These are phyloP conservation scores for Phellopilus nigrolimitatus DNA, from an alignment of 1,284 basidiomycete genomes.

Conservation along the genomic window DNA sequence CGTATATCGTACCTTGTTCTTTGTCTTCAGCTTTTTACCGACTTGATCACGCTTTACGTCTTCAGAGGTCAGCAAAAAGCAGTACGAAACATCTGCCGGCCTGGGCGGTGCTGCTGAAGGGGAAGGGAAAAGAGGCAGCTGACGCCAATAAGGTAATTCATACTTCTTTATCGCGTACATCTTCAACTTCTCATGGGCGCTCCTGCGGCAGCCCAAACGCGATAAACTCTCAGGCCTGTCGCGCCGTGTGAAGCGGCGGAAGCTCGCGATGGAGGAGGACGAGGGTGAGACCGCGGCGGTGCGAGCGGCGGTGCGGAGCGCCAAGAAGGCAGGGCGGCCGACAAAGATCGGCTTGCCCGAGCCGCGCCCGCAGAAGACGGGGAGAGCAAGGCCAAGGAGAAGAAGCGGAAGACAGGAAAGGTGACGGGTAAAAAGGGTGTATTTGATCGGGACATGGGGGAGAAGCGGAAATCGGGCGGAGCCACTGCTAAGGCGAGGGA, in stretches of 20 bases:
- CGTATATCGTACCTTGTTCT: constrained; percentile 20
- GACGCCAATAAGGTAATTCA: constrained; percentile 37
- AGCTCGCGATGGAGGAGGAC: constrained; percentile 80
- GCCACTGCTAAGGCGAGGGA: constrained; percentile 30
- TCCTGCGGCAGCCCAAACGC: constrained; percentile 58
- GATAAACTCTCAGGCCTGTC: constrained; percentile 84
- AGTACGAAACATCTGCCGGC: constrained; percentile 54
- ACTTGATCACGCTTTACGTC: constrained; percentile 1
- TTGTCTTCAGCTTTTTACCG: constrained; percentile 9
- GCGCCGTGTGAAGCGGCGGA: constrained; percentile 78
- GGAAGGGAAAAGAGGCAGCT: constrained; percentile 29
- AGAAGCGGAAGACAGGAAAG: constrained; percentile 11
- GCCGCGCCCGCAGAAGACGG: constrained; percentile 21
- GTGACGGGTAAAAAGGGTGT: constrained; percentile 22
- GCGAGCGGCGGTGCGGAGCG: constrained; percentile 74
- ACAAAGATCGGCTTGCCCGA: constrained; percentile 43
- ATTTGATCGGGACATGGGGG: constrained; percentile 43
- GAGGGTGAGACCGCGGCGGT: constrained; percentile 54
- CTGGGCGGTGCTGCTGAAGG: constrained; percentile 30
- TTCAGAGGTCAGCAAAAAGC: constrained; percentile 66
- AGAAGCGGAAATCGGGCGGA: constrained; percentile 24
- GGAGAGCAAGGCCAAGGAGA: constrained; percentile 16
- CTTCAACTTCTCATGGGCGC: constrained; percentile 12
- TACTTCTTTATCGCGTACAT: background rate
- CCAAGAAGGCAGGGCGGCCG: constrained; percentile 73